Base-by-base conservation (phyloP, 2,329 filamentous ascomycete species). In the Trichoderma sp. region DNA sequence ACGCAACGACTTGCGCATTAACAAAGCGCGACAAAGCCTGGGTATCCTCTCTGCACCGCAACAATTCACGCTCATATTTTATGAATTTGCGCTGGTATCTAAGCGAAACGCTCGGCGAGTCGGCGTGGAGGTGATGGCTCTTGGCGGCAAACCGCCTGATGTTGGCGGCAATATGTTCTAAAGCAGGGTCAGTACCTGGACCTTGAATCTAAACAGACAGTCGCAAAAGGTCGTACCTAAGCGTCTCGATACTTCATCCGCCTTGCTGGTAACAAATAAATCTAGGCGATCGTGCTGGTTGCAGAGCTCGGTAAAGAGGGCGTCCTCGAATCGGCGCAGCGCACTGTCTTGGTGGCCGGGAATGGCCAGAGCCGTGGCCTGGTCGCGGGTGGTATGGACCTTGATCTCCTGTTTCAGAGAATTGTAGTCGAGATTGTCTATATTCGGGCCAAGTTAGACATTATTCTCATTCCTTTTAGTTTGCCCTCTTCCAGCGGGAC, bases 341-440 rank as follows among this genome's bases (percentile, higher is more conserved):
- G 83, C 79, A 10, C 82, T 79, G 76, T 90, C 88, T 72, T 84
- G 84, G 66, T 91, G 88, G 18, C 91, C 91, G 1, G 92, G 92
- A 66, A 96, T 94, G 24, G 89, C 85, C 68, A 94, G 88, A 56
- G 91, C 90, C 32, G 83, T 83, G 59, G 89, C 90, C 74, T 91
- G 88, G 78, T 90, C 88, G 55, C 86, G 87, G 14, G 89, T 90
- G 1, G 93, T 96, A 76, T 93, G 87, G 70, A 86, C 86, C 79
- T 95, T 96, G 83, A 96, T 95, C 75, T 92, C 85, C 78, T 92
- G 86, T 80, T 96, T 96, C 72, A 96, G 86, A 59, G 91, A 91
- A 78, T 95, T 93, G 83, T 96, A 96, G 79, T 96, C 93, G 79
- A 96, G 89, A 79, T 96, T 96, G 78, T 94, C 90, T 93, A 32